These are phyloP conservation scores for Emmonsiellopsis sp. DNA, from an alignment of 2,329 filamentous ascomycete species.

Conservation along the genomic window DNA sequence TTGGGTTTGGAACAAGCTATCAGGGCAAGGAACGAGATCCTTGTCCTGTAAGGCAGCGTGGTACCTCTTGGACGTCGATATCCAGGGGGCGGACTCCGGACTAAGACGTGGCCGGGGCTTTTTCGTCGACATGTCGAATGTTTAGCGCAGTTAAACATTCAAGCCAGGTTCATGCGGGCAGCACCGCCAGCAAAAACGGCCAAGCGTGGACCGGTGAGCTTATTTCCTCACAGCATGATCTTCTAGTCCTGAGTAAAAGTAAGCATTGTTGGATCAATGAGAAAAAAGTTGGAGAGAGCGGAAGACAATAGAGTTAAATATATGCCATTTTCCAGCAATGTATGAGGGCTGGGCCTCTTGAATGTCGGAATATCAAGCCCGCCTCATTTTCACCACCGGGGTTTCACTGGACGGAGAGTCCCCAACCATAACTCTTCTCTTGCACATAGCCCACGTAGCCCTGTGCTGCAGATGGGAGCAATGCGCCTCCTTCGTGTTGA, in stretches of 20 bases:
- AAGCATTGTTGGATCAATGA: background rate
- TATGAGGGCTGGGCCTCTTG: constrained; percentile 57
- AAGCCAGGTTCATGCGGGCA: background rate
- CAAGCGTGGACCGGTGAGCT: background rate
- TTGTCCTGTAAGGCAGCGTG: background rate
- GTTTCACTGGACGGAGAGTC: constrained; percentile 62
- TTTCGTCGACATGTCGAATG: background rate
- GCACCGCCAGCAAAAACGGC: no score
- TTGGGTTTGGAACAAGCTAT: background rate
- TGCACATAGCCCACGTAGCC: no score
- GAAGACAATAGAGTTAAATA: background rate
- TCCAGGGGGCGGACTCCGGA: background rate
- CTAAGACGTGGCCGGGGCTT: background rate
- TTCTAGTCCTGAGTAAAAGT: background rate
- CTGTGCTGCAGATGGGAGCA: constrained; percentile 62
- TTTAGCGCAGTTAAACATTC: background rate
- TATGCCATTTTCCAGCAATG: constrained; percentile 69
- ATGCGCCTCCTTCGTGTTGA: constrained; percentile 57
- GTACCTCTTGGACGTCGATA: background rate
- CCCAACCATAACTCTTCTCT: constrained; percentile 51
- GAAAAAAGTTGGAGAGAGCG: background rate
- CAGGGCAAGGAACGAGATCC: background rate
- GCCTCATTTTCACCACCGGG: constrained; percentile 75
- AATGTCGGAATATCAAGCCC: no score
- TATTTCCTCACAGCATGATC: background rate